Conservation (phyloP, 2,329 filamentous ascomycete genomes). For the Aphanoascus verrucosus region DNA sequence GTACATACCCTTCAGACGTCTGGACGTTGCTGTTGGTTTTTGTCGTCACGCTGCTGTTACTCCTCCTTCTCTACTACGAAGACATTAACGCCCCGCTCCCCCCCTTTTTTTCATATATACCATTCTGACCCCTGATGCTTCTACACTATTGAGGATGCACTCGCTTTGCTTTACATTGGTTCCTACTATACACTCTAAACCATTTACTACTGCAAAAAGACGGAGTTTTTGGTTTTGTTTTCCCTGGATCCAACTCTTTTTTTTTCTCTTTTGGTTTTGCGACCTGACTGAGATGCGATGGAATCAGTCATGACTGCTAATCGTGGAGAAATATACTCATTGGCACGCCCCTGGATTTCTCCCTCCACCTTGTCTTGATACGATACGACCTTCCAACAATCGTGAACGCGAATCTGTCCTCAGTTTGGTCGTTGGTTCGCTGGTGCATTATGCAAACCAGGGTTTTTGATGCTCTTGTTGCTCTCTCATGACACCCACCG, state of each 20-base stretch:
- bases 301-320: neutral
- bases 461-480: neutral
- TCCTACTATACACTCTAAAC: neutral
- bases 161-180: neutral
- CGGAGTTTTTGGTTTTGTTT: neutral
- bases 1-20: neutral
- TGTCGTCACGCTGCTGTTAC: neutral
- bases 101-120: too few species aligned
- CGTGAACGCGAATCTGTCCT: too few species aligned
- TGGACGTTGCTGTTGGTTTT: neutral
- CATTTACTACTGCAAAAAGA: constrained; percentile 2
- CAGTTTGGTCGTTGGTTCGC: too few species aligned
- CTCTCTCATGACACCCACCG: neutral
- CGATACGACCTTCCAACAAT: too few species aligned
- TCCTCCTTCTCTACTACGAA: neutral
- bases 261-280: neutral
- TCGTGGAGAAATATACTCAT: too few species aligned
- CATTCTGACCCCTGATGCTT: neutral
- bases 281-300: neutral
- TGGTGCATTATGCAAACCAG: too few species aligned
- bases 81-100: neutral
- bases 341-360: too few species aligned
- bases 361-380: too few species aligned
- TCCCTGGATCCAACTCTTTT: too few species aligned
- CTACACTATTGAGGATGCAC: neutral